Evolutionary conservation across 1,284 basidiomycete species (phyloP).

Genomic region (Trichosporon sp.): DNA sequence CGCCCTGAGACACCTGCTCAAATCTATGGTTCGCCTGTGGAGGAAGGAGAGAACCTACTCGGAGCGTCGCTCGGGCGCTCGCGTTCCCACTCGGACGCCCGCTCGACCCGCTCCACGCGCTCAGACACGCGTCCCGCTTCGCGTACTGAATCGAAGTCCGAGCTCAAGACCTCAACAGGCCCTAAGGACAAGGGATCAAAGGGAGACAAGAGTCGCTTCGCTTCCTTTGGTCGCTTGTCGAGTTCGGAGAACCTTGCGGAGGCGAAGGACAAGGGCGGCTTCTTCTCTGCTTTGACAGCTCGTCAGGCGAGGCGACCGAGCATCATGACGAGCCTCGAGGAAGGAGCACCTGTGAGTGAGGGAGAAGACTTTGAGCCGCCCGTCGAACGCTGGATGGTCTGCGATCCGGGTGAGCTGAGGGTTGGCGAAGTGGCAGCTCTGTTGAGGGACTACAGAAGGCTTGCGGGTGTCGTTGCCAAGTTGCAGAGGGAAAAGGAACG

Average conservation of each 20-base stretch:
- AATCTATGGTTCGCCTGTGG: slow-evolving; percentile 46
- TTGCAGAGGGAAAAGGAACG: slow-evolving; percentile 22
- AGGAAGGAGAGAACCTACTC: slow-evolving; percentile 44
- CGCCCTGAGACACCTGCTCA: slow-evolving; percentile 39
- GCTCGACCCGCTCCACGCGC: slow-evolving; percentile 32
- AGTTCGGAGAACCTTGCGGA: slow-evolving; percentile 3
- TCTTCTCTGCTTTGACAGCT: slow-evolving; percentile 1
- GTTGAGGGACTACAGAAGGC: slow-evolving; percentile 70
- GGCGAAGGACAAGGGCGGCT: slow-evolving; percentile 5
- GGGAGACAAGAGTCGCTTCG: slow-evolving; percentile 11
- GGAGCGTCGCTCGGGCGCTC: slow-evolving; percentile 20
- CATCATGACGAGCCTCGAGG: slow-evolving; percentile 43
- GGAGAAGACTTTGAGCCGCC: slow-evolving; percentile 24
- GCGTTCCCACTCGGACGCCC: slow-evolving; percentile 44
- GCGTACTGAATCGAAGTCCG: not conserved
- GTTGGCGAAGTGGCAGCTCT: slow-evolving; percentile 76
- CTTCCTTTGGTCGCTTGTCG: not conserved
- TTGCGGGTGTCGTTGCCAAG: slow-evolving; percentile 43
- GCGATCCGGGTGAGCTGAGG: slow-evolving; percentile 62
- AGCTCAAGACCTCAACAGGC: slow-evolving; percentile 3
- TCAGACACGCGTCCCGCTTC: not conserved
- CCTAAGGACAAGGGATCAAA: not conserved
- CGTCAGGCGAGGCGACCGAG: slow-evolving; percentile 6
- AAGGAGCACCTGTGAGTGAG: slow-evolving; percentile 39
- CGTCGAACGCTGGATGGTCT: slow-evolving; percentile 6